Evolutionary conservation across 306 rosid genomes (phyloP).

Genomic region (Begonia peltatifolia): DNA sequence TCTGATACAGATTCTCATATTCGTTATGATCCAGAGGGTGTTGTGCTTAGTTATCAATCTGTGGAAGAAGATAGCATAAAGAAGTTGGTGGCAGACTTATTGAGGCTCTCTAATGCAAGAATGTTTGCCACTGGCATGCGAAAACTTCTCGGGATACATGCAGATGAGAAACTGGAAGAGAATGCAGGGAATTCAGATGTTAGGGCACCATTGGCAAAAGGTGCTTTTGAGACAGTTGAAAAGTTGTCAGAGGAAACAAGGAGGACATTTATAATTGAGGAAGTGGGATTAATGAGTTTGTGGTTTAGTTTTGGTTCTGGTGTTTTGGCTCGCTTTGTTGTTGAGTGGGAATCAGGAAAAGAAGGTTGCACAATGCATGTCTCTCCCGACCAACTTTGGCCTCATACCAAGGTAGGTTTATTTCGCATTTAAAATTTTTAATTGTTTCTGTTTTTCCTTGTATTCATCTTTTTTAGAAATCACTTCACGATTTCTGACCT

Average conservation of each 20-base stretch:
- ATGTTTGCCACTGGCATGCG: constrained; percentile 93
- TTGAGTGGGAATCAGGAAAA: constrained; percentile 95
- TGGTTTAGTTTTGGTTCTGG: constrained; percentile 98
- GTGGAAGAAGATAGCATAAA: constrained; percentile 85
- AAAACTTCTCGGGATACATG: constrained; percentile 69
- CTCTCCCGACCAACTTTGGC: constrained; percentile 99
- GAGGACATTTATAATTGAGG: constrained; percentile 89
- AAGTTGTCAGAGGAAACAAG: constrained; percentile 84
- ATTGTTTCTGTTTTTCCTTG: constrained; percentile 1
- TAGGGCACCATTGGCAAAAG: constrained; percentile 47
- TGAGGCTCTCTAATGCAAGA: constrained; percentile 94
- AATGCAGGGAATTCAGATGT: constrained; percentile 31
- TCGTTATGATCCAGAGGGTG: constrained; percentile 93
- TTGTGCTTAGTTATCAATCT: constrained; percentile 83
- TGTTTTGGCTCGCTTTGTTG: constrained; percentile 92
- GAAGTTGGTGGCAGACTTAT: constrained; percentile 82
- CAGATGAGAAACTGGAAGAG: constrained; percentile 81
- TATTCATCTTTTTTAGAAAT: constrained; percentile 1
- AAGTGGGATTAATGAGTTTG: constrained; percentile 90
- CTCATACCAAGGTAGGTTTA: constrained; percentile 81
- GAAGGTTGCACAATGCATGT: constrained; percentile 99
- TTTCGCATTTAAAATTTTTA: constrained; percentile 12
- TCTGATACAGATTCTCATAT: constrained; percentile 94
- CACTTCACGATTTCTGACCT: too few species aligned
- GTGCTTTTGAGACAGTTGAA: constrained; percentile 49